Evolutionary conservation across 768 basidiomycete species (phyloP).

Genomic region (Russula griseocarnosa): DNA sequence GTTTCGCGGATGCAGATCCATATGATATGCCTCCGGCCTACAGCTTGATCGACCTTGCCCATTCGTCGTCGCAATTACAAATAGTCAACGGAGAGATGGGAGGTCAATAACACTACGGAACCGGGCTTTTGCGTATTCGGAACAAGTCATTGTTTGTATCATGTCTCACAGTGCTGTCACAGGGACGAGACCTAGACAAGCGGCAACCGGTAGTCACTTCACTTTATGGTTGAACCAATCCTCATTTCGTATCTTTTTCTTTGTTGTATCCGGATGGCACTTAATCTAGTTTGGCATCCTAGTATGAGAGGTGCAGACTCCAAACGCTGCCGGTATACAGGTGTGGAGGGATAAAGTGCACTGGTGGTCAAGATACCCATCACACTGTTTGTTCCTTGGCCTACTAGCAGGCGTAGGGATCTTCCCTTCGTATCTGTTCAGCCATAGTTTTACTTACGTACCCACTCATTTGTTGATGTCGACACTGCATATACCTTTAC

Average conservation of each 20-base stretch:
- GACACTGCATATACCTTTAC: not conserved
- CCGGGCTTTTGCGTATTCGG: not conserved
- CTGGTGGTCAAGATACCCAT: not conserved
- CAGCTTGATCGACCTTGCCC: constrained; percentile 18
- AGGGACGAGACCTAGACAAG: not conserved
- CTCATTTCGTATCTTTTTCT: not conserved
- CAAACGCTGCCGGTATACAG: not conserved
- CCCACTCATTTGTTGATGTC: not conserved
- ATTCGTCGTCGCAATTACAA: constrained; percentile 3
- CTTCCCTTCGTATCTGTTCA: not conserved
- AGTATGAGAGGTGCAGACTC: not conserved
- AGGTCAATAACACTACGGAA: not conserved
- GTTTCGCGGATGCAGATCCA: not conserved
- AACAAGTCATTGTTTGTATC: not conserved
- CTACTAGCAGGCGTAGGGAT: not conserved
- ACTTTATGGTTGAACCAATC: not conserved
- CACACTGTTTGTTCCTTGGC: not conserved
- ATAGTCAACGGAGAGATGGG: not conserved
- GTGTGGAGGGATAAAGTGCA: not conserved
- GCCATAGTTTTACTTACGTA: not conserved
- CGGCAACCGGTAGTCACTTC: not conserved
- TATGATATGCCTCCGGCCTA: constrained; percentile 26
- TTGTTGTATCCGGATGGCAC: not conserved
- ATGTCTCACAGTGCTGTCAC: not conserved
- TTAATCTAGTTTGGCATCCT: not conserved